A percentile compares a stretch with the other conserved stretches of the same genome.
Conservation (phyloP, 2,329 filamentous ascomycete genomes). For the Colletotrichum tofieldiae region DNA sequence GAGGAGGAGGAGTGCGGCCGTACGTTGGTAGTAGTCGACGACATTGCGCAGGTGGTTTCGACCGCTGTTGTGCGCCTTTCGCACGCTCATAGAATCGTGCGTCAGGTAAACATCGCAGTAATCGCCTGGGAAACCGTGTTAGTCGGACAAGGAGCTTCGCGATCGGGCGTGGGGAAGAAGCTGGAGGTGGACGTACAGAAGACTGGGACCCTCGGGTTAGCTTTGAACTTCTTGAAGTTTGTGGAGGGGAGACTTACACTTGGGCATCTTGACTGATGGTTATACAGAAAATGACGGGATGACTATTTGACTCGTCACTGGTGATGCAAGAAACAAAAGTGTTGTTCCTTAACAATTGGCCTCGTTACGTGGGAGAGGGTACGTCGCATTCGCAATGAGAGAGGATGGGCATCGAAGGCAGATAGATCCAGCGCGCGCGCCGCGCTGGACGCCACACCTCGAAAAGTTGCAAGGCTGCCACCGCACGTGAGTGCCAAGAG, state of each 20-base stretch:
- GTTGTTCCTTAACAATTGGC: constrained; percentile 12
- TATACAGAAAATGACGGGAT: neutral
- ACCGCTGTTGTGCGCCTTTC: constrained; percentile 97
- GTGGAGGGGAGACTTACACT: constrained; percentile 76
- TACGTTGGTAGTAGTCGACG: constrained; percentile 97
- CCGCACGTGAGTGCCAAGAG: constrained; percentile 6
- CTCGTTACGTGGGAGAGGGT: neutral
- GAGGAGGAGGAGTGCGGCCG: constrained; percentile 46
- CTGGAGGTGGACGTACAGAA: constrained; percentile 63
- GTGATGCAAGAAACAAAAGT: constrained; percentile 20
- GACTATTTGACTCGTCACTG: neutral
- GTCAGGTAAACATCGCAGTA: constrained; percentile 99
- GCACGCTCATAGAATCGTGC: constrained; percentile 99
- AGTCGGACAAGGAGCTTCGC: constrained; percentile 39
- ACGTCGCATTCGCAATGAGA: constrained; percentile 31
- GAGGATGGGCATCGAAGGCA: neutral
- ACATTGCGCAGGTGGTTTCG: constrained; percentile 98
- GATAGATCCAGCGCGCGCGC: constrained; percentile 10
- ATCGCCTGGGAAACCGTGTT: constrained; percentile 73
- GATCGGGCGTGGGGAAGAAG: constrained; percentile 1
- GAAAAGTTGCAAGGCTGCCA: constrained; percentile 41
- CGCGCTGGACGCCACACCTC: constrained; percentile 30
- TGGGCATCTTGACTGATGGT: constrained; percentile 78
- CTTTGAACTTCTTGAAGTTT: constrained; percentile 16
- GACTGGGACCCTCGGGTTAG: constrained; percentile 65